Evolutionary conservation across 83 land plant genomes (phyloP), one percentile per base, ranked within the genome.

Genomic region (Diphasiastrum complanatum): DNA sequence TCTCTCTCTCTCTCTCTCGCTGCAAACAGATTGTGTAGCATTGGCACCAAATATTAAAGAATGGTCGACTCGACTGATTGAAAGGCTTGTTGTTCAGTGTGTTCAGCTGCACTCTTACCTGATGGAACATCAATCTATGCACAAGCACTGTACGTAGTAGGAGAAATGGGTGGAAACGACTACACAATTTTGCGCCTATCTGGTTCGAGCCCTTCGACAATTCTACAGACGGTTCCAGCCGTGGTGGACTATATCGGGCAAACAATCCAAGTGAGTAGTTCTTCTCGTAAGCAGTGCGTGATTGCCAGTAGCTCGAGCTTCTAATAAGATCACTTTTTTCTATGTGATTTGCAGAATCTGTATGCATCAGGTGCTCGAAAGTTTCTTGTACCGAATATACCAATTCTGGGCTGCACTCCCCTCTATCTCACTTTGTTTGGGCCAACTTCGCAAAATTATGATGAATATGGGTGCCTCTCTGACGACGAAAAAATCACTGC

Each of bases 141-240:
- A n/a, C n/a, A n/a, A 49, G 52, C 19, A 49, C 52, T 49, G 8
- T 20, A 49, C 20, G 52, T 49, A 19, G 52, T 49, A 8, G 12
- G 12, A 14, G 43, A 38, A 38, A 49, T 49, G 5, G 52, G 52
- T 14, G 52, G 52, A 8, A 49, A 49, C 20, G 52, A 49, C 43
- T 38, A 38, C 14, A 38, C 43, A 38, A 8, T 38, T 38, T 8
- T 14, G 8, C 12, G 12, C 14, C 43, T 38, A 38, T 38, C 43
- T 38, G 43, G 43, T 38, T 38, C 14, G 12, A 8, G 12, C 14
- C 8, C 8, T 38, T 8, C 14, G 14, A 8, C 43, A 38, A 38
- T 8, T 38, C 14, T 38, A 38, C n/a, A n/a, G n/a, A n/a, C n/a
- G n/a, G 43, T 38, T 38, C 43, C 43, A 8, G 8, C 14, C 12